Conservation (phyloP, 2,329 filamentous ascomycete species). For the Ascochyta rabiei region DNA sequence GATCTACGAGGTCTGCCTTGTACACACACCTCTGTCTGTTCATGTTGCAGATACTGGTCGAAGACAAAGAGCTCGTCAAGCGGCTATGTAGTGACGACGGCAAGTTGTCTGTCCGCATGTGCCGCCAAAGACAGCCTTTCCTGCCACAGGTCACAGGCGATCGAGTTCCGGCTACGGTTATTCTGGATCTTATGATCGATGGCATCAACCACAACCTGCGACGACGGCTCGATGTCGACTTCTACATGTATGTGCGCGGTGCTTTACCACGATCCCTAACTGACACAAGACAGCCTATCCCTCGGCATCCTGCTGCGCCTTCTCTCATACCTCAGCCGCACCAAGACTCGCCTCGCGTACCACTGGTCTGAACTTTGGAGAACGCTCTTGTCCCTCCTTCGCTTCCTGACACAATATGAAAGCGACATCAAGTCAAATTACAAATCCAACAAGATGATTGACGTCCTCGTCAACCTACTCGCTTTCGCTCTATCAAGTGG, state of each 20-base stretch:
- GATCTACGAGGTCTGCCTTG: conserved; percentile 75
- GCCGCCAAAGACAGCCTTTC: conserved; percentile 86
- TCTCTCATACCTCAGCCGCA: conserved; percentile 82
- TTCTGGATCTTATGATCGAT: conserved; percentile 88
- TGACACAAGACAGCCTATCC: conserved; percentile 61
- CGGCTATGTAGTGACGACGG: conserved; percentile 80
- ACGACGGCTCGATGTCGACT: conserved; percentile 78
- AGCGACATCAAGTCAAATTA: conserved; percentile 73
- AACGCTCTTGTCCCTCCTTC: conserved; percentile 82
- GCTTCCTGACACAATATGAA: conserved; percentile 88
- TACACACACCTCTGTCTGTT: conserved; percentile 88
- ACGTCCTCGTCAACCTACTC: conserved; percentile 79
- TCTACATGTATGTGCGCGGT: conserved; percentile 67
- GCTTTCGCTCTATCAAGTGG: conserved; percentile 84
- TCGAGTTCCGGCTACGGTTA: conserved; percentile 73
- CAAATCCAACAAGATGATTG: conserved; percentile 75
- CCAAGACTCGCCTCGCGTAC: conserved; percentile 79
- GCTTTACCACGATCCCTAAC: neutral
- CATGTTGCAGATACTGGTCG: conserved; percentile 82
- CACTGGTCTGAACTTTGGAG: conserved; percentile 98
- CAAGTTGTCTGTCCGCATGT: conserved; percentile 77
- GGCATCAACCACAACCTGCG: conserved; percentile 93
- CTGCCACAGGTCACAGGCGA: conserved; percentile 76
- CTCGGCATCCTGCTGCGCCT: conserved; percentile 82
- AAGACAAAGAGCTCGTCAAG: conserved; percentile 83